Evolutionary conservation across 768 basidiomycete genomes (phyloP).

Genomic region (Strobilomyces confusus): DNA sequence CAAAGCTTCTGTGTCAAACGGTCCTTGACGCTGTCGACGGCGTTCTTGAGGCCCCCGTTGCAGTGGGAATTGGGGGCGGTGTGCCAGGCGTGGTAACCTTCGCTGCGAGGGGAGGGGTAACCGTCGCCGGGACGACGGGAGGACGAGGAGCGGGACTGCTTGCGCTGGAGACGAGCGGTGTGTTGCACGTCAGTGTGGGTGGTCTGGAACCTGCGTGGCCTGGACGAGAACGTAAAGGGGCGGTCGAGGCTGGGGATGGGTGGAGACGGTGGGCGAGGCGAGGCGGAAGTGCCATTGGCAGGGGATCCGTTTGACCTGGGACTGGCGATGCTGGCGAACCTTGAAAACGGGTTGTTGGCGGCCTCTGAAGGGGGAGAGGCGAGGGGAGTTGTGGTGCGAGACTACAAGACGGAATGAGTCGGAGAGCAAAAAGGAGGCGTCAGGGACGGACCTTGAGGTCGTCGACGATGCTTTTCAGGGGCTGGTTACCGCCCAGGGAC

Average conservation of each 20-base stretch:
- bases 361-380: constrained; percentile 44
- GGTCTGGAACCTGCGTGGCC: constrained; percentile 47
- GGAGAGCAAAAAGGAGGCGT: not conserved
- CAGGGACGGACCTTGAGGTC: constrained; percentile 57
- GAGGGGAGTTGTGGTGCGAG: constrained; percentile 41
- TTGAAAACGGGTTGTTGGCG: constrained; percentile 59
- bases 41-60: constrained; percentile 84
- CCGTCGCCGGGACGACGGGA: constrained; percentile 39
- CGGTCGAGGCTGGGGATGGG: constrained; percentile 18
- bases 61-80: constrained; percentile 64
- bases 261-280: not conserved
- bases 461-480: constrained; percentile 71
- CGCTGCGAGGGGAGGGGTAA: constrained; percentile 29
- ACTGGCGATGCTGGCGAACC: constrained; percentile 37
- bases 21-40: constrained; percentile 61
- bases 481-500: constrained; percentile 25
- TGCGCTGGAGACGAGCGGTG: constrained; percentile 44
- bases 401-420: constrained; percentile 12
- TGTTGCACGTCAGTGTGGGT: constrained; percentile 41
- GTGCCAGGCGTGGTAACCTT: constrained; percentile 37
- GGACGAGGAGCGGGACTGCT: constrained; percentile 50
- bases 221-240: constrained; percentile 22
- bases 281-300: constrained; percentile 8
- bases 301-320: constrained; percentile 9
- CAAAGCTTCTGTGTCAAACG: constrained; percentile 50